Evolutionary conservation across 2,329 filamentous ascomycete genomes (phyloP).

Genomic region (Fusarium virguliforme): DNA sequence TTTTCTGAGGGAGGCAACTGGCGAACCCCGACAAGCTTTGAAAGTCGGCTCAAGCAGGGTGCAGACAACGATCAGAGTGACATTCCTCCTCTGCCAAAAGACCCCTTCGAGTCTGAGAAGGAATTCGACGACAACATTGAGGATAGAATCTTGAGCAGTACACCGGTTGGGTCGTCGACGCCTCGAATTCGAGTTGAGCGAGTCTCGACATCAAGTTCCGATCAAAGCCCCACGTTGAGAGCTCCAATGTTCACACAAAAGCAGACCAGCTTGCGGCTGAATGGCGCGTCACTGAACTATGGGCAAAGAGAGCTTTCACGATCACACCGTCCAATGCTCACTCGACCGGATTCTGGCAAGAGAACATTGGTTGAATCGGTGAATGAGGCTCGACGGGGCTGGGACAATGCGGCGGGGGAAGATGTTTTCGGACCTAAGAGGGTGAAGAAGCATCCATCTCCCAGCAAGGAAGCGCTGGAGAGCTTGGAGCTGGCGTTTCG

Average conservation of each 20-base stretch:
- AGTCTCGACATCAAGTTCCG: constrained; percentile 35
- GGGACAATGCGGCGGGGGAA: constrained; percentile 7
- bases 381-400: constrained; percentile 20
- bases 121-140: constrained; percentile 59
- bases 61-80: constrained; percentile 13
- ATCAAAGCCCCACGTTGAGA: constrained; percentile 32
- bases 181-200: constrained; percentile 52
- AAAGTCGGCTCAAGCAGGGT: constrained; percentile 42
- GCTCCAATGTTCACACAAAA: constrained; percentile 22
- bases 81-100: constrained; percentile 21
- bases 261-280: constrained; percentile 13
- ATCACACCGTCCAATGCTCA: constrained; percentile 7
- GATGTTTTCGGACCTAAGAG: constrained; percentile 29
- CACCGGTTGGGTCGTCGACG: constrained; percentile 59
- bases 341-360: constrained; percentile 8
- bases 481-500: constrained; percentile 57
- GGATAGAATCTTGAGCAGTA: constrained; percentile 57
- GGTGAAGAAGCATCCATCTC: constrained; percentile 64
- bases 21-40: constrained; percentile 48
- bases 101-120: constrained; percentile 58
- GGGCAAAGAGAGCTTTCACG: constrained; percentile 5
- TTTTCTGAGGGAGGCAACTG: constrained; percentile 46
- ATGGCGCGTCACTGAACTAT: constrained; percentile 5
- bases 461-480: constrained; percentile 60
- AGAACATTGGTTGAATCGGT: constrained; percentile 26